Evolutionary conservation across 768 basidiomycete genomes (phyloP), one percentile per base, ranked within the genome.

Genomic region (Pluteus cervinus): DNA sequence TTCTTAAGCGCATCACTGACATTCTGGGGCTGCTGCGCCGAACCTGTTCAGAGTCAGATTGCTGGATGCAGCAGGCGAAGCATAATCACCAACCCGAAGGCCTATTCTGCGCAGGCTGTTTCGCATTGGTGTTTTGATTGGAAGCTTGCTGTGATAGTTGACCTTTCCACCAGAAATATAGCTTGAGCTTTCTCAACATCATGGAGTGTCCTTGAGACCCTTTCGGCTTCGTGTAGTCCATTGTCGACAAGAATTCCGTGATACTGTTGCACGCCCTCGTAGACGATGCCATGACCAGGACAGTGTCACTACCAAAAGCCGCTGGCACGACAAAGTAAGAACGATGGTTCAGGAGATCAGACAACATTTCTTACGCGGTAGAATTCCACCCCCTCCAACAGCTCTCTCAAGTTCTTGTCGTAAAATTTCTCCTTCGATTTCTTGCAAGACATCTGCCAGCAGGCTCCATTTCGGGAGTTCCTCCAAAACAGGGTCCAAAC

Each of bases 381-480:
- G 59, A 44, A 34, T 53, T 60, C 20, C 53, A 46, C n/a, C n/a
- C n/a, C n/a, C 22, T 46, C 40, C 7, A 68, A 65, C 44, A 81
- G 75, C n/a, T n/a, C n/a, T n/a, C n/a, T n/a, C n/a, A n/a, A n/a
- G n/a, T n/a, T n/a, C n/a, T 43, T 76, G 72, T 29, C 78, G 66
- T 41, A 86, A 65, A 21, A 86, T 81, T 46, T 92, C 88, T 42
- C 79, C 79, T 57, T 98, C 96, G 2, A 91, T 83, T 61, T 99
- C 96, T 35, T 88, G 71, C 29, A 99, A 56, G 0, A 93, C 73
- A n/a, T 90, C 86, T 0, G 81, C 73, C 9, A 99, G 62, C 6
- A 93, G 55, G 39, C 73, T 73, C 94, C 96, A 98, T 56, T 99
- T 99, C 0, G 93, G 93, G 29, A 87, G 72, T 52, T 98, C 96